A percentile compares a stretch with the other conserved stretches of the same genome.
These are phyloP conservation scores for Curvularia sp. DNA, from an alignment of 2,329 filamentous ascomycete species.

Conservation along the genomic window DNA sequence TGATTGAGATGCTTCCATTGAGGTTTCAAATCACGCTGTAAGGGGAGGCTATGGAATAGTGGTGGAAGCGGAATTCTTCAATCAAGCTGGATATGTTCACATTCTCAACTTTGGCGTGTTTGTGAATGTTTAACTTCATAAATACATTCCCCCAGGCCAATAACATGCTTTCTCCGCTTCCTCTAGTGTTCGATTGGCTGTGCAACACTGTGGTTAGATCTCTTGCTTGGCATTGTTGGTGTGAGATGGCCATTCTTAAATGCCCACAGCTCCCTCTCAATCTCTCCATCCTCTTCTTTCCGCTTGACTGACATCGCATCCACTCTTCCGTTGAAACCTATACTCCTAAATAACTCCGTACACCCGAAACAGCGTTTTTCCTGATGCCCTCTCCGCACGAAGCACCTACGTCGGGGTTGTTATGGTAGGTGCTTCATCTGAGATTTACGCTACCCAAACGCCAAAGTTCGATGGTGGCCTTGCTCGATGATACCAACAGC, in stretches of 20 bases:
- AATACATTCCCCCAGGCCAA: conserved; percentile 1
- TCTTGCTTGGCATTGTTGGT: neutral
- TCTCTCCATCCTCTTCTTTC: neutral
- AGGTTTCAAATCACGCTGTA: neutral
- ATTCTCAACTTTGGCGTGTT: conserved; percentile 1
- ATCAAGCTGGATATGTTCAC: neutral
- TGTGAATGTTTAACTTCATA: neutral
- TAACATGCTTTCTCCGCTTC: neutral
- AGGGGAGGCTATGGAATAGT: neutral
- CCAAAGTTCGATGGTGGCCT: neutral
- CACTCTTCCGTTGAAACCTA: neutral
- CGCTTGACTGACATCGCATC: too few relatives aligned
- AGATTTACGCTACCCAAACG: neutral
- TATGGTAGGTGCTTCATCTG: neutral
- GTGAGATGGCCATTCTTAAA: neutral
- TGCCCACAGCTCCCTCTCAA: neutral
- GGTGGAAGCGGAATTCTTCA: neutral
- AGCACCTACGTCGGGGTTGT: too few relatives aligned
- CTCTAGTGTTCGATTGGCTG: neutral
- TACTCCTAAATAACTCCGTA: neutral
- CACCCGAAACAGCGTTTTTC: too few relatives aligned
- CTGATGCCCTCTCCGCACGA: neutral
- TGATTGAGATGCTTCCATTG: neutral
- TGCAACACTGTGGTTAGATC: neutral
- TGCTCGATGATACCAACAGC: neutral